Evolutionary conservation across 139 green algal species (phyloP).

Genomic region (Chlamydomonas sphaeroides): DNA sequence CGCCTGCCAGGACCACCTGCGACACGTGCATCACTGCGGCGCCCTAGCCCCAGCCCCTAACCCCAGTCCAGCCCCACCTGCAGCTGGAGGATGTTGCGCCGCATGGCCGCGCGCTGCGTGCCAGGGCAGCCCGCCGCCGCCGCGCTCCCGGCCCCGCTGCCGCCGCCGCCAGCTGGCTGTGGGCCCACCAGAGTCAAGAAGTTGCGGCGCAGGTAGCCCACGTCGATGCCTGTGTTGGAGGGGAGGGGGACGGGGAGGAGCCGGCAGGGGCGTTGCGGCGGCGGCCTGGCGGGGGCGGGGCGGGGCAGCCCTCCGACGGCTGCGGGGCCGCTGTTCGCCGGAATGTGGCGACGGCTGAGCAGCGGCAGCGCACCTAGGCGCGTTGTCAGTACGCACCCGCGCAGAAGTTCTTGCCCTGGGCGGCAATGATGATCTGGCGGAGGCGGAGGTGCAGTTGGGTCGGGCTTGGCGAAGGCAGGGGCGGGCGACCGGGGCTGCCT

Average conservation of each 20-base stretch:
- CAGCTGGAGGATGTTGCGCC: conserved; percentile 5
- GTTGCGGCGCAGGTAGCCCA: conserved; percentile 42
- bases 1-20: background rate
- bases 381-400: no score
- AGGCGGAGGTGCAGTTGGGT: background rate
- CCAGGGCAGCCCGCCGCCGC: background rate
- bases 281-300: no score
- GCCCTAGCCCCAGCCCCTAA: no score
- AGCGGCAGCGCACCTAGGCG: no score
- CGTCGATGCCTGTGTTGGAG: conserved; percentile 54
- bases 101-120: conserved; percentile 26
- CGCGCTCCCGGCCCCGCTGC: background rate
- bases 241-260: no score
- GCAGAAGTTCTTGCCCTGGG: conserved; percentile 40
- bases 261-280: no score
- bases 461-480: no score
- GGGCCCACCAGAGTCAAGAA: background rate
- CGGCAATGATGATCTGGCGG: conserved; percentile 16
- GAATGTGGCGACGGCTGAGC: no score
- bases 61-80: background rate
- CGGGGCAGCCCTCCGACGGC: no score
- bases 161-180: background rate
- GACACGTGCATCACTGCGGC: no score
- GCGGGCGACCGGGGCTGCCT: background rate
- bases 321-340: no score